These are phyloP conservation scores for Aspergillus fumigatiaffinis DNA, from an alignment of 2,329 filamentous ascomycete genomes.

Conservation along the genomic window DNA sequence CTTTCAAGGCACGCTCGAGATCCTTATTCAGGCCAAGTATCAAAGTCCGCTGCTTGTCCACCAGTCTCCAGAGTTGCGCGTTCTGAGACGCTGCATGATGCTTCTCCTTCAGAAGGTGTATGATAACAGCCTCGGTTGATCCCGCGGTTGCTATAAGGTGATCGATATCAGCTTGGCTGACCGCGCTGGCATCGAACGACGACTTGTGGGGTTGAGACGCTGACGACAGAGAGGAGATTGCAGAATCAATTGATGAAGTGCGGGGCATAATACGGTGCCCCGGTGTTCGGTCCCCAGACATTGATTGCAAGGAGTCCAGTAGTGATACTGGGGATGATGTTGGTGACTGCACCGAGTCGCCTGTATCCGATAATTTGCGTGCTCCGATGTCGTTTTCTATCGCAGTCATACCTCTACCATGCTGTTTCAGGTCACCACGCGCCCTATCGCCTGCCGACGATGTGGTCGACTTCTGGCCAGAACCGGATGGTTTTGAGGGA, in stretches of 20 bases:
- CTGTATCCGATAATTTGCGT: constrained; percentile 24
- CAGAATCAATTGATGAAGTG: constrained; percentile 88
- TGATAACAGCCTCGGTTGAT: constrained; percentile 82
- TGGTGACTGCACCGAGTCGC: constrained; percentile 25
- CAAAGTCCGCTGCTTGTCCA: constrained; percentile 94
- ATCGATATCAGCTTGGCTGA: constrained; percentile 70
- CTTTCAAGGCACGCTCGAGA: constrained; percentile 81
- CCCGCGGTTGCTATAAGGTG: constrained; percentile 78
- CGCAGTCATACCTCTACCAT: constrained; percentile 24
- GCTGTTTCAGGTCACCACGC: constrained; percentile 10
- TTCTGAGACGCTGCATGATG: constrained; percentile 85
- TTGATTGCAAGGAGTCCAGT: constrained; percentile 28
- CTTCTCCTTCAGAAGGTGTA: constrained; percentile 87
- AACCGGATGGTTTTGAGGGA: constrained; percentile 23
- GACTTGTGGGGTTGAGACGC: constrained; percentile 57
- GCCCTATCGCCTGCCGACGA: constrained; percentile 14
- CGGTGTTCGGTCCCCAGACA: constrained; percentile 23
- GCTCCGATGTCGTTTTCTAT: constrained; percentile 19
- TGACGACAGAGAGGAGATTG: constrained; percentile 71
- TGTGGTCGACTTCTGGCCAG: constrained; percentile 16
- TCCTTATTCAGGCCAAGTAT: constrained; percentile 93
- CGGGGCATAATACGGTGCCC: constrained; percentile 52
- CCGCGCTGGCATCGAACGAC: constrained; percentile 52
- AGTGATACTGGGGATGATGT: constrained; percentile 28
- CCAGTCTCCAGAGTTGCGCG: constrained; percentile 85